These are phyloP conservation scores for Penicillium sp. DNA, from an alignment of 2,329 filamentous ascomycete species.

Conservation along the genomic window DNA sequence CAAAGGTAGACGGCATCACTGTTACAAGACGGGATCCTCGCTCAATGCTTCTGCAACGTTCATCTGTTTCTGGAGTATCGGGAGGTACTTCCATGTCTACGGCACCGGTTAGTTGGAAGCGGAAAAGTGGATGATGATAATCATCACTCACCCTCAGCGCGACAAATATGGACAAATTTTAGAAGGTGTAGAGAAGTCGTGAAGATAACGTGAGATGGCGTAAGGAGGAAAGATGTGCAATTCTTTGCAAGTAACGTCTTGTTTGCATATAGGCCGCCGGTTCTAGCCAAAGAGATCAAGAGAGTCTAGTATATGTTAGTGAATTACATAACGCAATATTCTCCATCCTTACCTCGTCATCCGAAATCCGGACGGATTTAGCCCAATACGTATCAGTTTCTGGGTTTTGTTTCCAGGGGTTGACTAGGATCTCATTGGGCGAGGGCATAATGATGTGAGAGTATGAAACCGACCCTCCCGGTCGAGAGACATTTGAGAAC, in stretches of 20 bases:
- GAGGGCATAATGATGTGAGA: slow-evolving; percentile 32
- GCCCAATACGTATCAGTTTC: slow-evolving; percentile 46
- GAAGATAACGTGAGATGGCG: slow-evolving; percentile 81
- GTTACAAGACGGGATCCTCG: slow-evolving; percentile 85
- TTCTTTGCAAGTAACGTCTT: slow-evolving; percentile 76
- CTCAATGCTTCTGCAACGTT: slow-evolving; percentile 90
- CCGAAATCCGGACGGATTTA: slow-evolving; percentile 40
- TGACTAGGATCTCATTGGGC: slow-evolving; percentile 24
- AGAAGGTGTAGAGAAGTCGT: slow-evolving; percentile 91
- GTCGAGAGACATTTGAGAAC: slow-evolving; percentile 38
- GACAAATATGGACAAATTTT: slow-evolving; percentile 86
- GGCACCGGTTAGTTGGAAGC: slow-evolving; percentile 27
- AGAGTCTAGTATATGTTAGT: slow-evolving; percentile 45
- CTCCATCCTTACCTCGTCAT: slow-evolving; percentile 42
- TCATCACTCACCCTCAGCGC: slow-evolving; percentile 60
- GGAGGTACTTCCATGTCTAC: slow-evolving; percentile 78
- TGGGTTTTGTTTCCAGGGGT: slow-evolving; percentile 39
- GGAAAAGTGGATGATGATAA: slow-evolving; percentile 28
- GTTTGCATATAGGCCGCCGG: slow-evolving; percentile 79
- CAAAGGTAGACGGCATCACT: slow-evolving; percentile 85
- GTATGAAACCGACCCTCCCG: slow-evolving; percentile 36
- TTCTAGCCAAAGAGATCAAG: slow-evolving; percentile 71
- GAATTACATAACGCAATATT: neutral
- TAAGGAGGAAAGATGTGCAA: slow-evolving; percentile 88
- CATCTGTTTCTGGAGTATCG: slow-evolving; percentile 90